A percentile compares a stretch with the other conserved stretches of the same genome.
phyloP scores from a whole-genome alignment of 148 eudicot genomes.

The Silene latifolia region DNA sequence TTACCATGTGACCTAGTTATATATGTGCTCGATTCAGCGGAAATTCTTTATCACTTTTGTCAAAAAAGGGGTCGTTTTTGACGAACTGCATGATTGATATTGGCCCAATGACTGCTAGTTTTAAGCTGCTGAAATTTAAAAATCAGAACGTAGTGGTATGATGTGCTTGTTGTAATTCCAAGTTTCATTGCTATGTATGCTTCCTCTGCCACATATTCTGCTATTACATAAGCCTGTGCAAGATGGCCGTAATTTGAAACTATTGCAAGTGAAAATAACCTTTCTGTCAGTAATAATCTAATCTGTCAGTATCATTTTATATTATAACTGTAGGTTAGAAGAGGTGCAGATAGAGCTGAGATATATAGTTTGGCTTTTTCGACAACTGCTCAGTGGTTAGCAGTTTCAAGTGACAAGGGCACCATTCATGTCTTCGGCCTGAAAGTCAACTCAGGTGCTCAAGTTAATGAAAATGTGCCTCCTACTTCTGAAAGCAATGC shows the following conservation, averaged over 20 bases:
- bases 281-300: not conserved
- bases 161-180: not conserved
- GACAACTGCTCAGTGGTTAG: constrained; percentile 80
- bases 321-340: constrained; percentile 63
- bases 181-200: not conserved
- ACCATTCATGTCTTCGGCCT: constrained; percentile 80
- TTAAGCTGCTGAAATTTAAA: not conserved
- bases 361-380: constrained; percentile 85
- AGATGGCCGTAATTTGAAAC: not conserved
- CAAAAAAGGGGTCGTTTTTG: too few relatives aligned
- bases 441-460: constrained; percentile 49
- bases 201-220: too few relatives aligned
- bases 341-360: constrained; percentile 93
- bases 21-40: too few relatives aligned
- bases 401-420: constrained; percentile 93
- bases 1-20: not conserved
- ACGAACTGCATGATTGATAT: too few relatives aligned
- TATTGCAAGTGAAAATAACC: not conserved
- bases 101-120: not conserved
- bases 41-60: too few relatives aligned
- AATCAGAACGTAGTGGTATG: not conserved
- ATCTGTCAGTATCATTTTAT: constrained; percentile 12
- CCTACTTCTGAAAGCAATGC: constrained; percentile 40
- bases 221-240: not conserved
- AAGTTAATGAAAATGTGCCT: constrained; percentile 38